Percentiles rank a stretch among this genome's conserved stretches.
Conservation (phyloP, 768 basidiomycete genomes). For the Pisolithus marmoratus region DNA sequence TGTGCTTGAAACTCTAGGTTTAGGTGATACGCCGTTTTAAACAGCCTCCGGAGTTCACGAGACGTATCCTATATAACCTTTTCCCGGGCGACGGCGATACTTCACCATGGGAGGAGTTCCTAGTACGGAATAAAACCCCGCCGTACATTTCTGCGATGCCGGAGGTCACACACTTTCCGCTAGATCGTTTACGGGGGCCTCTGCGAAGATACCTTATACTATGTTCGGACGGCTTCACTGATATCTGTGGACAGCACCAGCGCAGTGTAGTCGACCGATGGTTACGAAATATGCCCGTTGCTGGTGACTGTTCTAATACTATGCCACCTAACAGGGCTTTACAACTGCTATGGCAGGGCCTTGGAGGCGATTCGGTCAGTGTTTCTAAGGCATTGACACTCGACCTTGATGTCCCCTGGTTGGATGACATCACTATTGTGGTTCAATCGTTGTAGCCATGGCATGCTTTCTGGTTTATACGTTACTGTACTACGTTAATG, state of each 20-base stretch:
- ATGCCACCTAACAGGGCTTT: constrained; percentile 47
- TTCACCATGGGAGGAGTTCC: constrained; percentile 62
- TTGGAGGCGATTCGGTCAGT: constrained; percentile 49
- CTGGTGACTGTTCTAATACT: constrained; percentile 4
- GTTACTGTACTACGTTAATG: neutral
- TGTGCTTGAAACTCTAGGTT: constrained; percentile 35
- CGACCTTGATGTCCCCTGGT: constrained; percentile 60
- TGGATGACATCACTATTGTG: constrained; percentile 64
- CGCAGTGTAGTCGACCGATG: constrained; percentile 45
- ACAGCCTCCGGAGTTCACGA: constrained; percentile 63
- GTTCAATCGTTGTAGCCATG: constrained; percentile 46
- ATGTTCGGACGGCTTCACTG: constrained; percentile 63
- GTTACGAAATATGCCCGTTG: constrained; percentile 40
- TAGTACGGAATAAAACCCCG: constrained; percentile 55
- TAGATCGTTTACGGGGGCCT: constrained; percentile 26
- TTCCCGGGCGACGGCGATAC: constrained; percentile 56
- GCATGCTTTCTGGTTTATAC: neutral
- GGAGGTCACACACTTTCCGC: constrained; percentile 54
- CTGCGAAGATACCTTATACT: constrained; percentile 52
- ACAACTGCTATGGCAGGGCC: constrained; percentile 47
- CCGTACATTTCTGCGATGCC: constrained; percentile 62
- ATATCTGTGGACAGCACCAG: constrained; percentile 49
- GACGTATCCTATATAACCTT: constrained; percentile 61
- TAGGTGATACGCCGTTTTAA: constrained; percentile 71
- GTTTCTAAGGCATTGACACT: constrained; percentile 58